Percentiles rank a stretch among this genome's conserved stretches.
Conservation (phyloP, 805 yeast genomes). For the Cyberlindnera maritima region DNA sequence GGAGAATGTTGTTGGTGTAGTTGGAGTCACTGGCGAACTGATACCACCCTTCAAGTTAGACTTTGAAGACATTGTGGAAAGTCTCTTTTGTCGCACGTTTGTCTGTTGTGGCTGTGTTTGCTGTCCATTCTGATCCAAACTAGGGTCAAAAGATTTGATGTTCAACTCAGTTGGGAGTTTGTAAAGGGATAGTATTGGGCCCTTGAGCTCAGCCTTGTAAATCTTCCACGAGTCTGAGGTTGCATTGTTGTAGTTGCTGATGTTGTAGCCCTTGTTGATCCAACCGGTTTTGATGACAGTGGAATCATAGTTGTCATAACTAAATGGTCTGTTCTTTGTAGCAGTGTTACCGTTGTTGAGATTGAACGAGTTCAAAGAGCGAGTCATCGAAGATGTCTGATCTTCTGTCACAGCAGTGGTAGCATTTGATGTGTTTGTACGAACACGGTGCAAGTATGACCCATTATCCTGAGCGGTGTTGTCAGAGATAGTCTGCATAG, state of each 20-base stretch:
- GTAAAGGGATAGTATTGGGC: slow-evolving; percentile 61
- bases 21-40: slow-evolving; percentile 16
- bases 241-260: slow-evolving; percentile 22
- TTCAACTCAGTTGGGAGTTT: slow-evolving; percentile 51
- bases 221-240: slow-evolving; percentile 37
- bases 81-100: slow-evolving; percentile 27
- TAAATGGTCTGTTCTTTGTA: slow-evolving; percentile 21
- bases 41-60: slow-evolving; percentile 17
- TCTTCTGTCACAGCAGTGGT: slow-evolving; percentile 8
- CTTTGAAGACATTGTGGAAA: slow-evolving; percentile 25
- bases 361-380: slow-evolving; percentile 15
- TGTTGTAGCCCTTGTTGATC: slow-evolving; percentile 49
- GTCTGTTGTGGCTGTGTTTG: slow-evolving; percentile 1
- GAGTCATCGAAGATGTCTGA: slow-evolving; percentile 10
- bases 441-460: background rate
- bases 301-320: slow-evolving; percentile 35
- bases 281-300: slow-evolving; percentile 52
- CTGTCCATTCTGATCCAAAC: slow-evolving; percentile 8
- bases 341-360: slow-evolving; percentile 9
- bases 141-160: slow-evolving; percentile 39
- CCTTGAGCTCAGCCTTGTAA: slow-evolving; percentile 65
- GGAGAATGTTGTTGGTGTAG: slow-evolving; percentile 2
- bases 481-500: slow-evolving; percentile 10
- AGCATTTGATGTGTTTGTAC: slow-evolving; percentile 3
- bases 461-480: background rate